A percentile compares a stretch with the other conserved stretches of the same genome.
Evolutionary conservation across 768 basidiomycete genomes (phyloP).

Genomic region (Kondoa subrosea): DNA sequence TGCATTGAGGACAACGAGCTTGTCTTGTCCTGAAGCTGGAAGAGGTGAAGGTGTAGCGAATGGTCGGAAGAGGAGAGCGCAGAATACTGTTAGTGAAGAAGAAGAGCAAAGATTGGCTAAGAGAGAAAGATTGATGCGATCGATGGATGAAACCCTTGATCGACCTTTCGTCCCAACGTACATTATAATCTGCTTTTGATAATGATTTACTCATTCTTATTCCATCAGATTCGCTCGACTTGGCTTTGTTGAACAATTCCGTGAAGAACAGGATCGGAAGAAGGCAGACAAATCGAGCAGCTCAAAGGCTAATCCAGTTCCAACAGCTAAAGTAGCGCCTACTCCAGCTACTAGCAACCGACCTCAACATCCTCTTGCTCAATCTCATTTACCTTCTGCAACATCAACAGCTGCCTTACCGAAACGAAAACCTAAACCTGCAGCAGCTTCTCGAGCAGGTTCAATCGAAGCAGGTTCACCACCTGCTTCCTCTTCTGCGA

Average conservation of each 20-base stretch:
- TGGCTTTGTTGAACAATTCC: neutral
- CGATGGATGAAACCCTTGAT: slow-evolving; percentile 2
- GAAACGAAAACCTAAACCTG: no score
- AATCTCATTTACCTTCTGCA: neutral
- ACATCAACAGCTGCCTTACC: neutral
- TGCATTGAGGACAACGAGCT: slow-evolving; percentile 33
- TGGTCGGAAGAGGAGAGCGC: neutral
- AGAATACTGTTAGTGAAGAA: neutral
- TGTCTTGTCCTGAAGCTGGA: slow-evolving; percentile 7
- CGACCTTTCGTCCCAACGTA: slow-evolving; percentile 2
- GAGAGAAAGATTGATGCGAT: slow-evolving; percentile 1
- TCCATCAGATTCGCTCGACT: neutral
- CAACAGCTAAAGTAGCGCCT: neutral
- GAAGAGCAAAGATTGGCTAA: neutral
- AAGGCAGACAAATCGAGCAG: neutral
- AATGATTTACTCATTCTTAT: no score
- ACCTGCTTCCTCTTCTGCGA: neutral
- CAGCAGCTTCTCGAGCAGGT: neutral
- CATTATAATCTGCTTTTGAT: no score
- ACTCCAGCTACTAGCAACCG: neutral
- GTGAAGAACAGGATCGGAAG: neutral
- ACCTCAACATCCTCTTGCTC: neutral
- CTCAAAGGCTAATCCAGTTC: neutral
- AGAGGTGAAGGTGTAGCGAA: slow-evolving; percentile 6
- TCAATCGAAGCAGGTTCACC: neutral